Base-by-base conservation (phyloP, 177 flowering plant genomes). In the Vitis hybrid region DNA sequence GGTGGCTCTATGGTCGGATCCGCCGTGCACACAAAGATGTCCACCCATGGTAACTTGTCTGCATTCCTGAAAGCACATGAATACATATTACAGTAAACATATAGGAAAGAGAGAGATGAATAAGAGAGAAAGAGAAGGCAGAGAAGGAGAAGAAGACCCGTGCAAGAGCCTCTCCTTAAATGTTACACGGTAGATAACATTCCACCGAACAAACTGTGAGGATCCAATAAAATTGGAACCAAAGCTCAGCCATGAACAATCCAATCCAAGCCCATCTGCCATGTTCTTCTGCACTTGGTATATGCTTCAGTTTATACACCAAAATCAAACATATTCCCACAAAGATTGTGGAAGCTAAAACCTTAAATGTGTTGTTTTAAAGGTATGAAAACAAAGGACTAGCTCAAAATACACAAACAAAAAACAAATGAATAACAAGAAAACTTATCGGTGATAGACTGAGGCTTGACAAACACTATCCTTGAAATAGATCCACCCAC, bases 11-110 rank as follows among this genome's bases (percentile, higher is more conserved):
- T 65, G 19, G 0, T 65, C 1, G 81, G 79, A 26, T 81, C 84
- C 4, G 81, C 81, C 10, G 84, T 78, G 75, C 84, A 81, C 15
- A 81, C 78, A 56, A 80, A 80, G 9, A 80, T 48, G 70, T 80
- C 82, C 0, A 77, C 68, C 4, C 69, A 54, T 9, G 83, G 83
- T 19, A 80, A 64, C 21, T 71, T 69, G 50, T 72, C 56, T 15
- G 56, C 80, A 32, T 65, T 64, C 58, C 66, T 65, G 56, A 15
- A 51, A 65, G 13, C 14, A 54, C n/a, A 26, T 32, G 23, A 23
- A 1, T 4, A 1, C 23, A 32, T 7, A 30, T 21, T 21, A 21
- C 23, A 21, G 23, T 21, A 21, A 21, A 21, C 23, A 21, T 21
- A 21, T 21, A 21, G 23, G 23, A 21, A 21, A 21, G 23, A 21